Conservation (phyloP, 2,329 filamentous ascomycete genomes). For the Zymoseptoria pseudotritici region DNA sequence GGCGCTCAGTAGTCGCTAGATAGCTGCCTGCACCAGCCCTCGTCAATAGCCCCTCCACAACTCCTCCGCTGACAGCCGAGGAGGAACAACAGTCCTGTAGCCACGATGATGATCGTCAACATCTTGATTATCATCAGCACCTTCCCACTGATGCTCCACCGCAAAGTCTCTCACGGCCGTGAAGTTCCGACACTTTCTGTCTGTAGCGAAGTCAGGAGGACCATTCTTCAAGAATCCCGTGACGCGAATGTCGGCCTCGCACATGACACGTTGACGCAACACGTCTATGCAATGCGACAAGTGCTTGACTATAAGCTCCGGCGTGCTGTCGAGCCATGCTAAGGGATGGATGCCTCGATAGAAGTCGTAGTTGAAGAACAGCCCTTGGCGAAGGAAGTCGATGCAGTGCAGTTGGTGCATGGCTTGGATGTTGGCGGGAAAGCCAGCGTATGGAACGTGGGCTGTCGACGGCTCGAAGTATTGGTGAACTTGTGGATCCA, state of each 20-base stretch:
- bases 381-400: conserved; percentile 2
- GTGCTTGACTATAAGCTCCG: not conserved
- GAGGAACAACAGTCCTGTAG: not conserved
- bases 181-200: not conserved
- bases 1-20: not conserved
- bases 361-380: not conserved
- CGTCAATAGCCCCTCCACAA: not conserved
- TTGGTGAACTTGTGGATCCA: not conserved
- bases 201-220: not conserved
- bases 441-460: not conserved
- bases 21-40: not conserved
- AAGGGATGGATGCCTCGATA: not conserved
- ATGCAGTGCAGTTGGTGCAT: not conserved
- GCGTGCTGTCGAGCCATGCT: not conserved
- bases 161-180: not conserved
- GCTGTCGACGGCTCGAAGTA: not conserved
- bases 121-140: not conserved
- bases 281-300: not conserved
- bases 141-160: not conserved
- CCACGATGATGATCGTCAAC: not conserved
- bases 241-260: not conserved
- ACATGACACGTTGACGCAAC: not conserved
- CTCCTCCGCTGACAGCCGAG: not conserved
- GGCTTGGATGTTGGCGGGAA: not conserved
- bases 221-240: not conserved